Conservation (phyloP, 1,284 basidiomycete species). For the Fomitiporia mediterranea region DNA sequence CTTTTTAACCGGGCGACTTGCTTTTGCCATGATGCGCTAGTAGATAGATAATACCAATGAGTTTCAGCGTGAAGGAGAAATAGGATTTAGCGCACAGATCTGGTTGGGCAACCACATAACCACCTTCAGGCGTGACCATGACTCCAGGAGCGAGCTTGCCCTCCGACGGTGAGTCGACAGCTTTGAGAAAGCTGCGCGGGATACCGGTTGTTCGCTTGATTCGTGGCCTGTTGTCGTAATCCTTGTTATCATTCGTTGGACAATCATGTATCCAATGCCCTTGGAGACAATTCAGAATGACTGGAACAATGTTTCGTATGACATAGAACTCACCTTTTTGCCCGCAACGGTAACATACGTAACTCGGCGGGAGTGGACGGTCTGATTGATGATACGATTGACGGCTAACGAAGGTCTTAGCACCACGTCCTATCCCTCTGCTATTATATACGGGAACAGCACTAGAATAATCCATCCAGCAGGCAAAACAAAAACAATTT, state of each 20-base stretch:
- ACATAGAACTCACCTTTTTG: conserved; percentile 78
- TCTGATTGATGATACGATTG: conserved; percentile 47
- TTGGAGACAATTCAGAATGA: conserved; percentile 30
- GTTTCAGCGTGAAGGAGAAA: not conserved
- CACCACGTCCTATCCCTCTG: conserved; percentile 55
- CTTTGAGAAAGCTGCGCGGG: conserved; percentile 94
- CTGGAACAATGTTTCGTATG: not conserved
- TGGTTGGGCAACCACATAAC: conserved; percentile 92
- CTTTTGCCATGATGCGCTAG: conserved; percentile 87
- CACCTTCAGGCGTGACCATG: conserved; percentile 96
- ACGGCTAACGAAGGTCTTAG: conserved; percentile 50
- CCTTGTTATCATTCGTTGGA: conserved; percentile 94
- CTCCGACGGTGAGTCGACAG: conserved; percentile 82
- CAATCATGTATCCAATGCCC: conserved; percentile 99
- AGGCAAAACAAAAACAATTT: conserved; percentile 54
- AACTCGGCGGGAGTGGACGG: conserved; percentile 81
- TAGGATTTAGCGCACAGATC: conserved; percentile 64
- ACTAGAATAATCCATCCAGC: conserved; percentile 39
- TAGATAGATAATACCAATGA: conserved; percentile 12
- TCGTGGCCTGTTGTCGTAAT: conserved; percentile 90
- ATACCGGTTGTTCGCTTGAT: conserved; percentile 99
- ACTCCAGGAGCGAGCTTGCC: conserved; percentile 77
- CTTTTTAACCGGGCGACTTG: conserved; percentile 77
- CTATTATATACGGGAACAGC: conserved; percentile 67
- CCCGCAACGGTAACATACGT: conserved; percentile 99